Evolutionary conservation across 164 flowering plant genomes (phyloP).

Genomic region (Vitis amurensis): DNA sequence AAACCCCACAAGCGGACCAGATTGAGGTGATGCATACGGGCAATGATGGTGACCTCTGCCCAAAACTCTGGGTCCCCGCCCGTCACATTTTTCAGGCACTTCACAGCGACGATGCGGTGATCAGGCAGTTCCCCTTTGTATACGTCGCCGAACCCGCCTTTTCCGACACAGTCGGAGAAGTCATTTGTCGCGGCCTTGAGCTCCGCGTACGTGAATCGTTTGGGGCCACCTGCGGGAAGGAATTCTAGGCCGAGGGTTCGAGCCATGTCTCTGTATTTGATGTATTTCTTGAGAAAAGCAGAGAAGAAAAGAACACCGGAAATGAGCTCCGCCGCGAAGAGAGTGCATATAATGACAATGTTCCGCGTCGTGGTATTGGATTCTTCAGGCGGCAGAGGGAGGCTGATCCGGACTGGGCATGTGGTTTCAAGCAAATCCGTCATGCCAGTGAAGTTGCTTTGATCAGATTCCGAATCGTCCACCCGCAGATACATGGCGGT

Average conservation of each 20-base stretch:
- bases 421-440: constrained; percentile 41
- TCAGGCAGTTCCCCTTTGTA: constrained; percentile 62
- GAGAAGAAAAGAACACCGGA: constrained; percentile 58
- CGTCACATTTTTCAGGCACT: constrained; percentile 45
- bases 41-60: constrained; percentile 85
- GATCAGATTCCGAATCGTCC: constrained; percentile 33
- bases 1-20: constrained; percentile 80
- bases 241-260: constrained; percentile 62
- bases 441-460: constrained; percentile 59
- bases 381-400: constrained; percentile 54
- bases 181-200: constrained; percentile 61
- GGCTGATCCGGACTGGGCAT: constrained; percentile 56
- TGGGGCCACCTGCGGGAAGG: constrained; percentile 72
- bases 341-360: constrained; percentile 45
- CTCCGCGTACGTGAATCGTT: constrained; percentile 61
- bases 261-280: constrained; percentile 77
- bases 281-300: constrained; percentile 65
- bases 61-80: constrained; percentile 74
- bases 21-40: constrained; percentile 86
- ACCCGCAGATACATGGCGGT: constrained; percentile 50
- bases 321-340: constrained; percentile 66
- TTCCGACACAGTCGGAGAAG: constrained; percentile 58
- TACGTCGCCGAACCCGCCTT: constrained; percentile 75
- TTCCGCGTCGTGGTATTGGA: constrained; percentile 47
- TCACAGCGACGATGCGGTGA: constrained; percentile 61